Evolutionary conservation across 768 basidiomycete species (phyloP).

Genomic region (Clitopilus passeckerianus): DNA sequence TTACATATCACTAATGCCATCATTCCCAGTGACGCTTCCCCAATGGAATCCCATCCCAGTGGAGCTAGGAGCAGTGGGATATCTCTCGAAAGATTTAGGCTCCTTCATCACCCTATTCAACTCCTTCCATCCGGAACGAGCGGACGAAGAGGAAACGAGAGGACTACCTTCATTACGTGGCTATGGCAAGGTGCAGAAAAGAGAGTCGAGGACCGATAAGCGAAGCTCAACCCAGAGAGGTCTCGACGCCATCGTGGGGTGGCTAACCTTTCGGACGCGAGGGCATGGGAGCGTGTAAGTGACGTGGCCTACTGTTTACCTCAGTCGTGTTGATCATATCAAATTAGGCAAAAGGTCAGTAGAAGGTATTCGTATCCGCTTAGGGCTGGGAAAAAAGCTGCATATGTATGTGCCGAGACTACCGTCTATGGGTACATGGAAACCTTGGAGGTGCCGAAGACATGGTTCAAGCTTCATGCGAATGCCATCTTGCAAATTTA

Average conservation of each 20-base stretch:
- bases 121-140: slow-evolving; percentile 48
- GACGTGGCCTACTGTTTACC: neutral
- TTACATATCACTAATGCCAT: too few relatives aligned
- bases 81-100: slow-evolving; percentile 62
- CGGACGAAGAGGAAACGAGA: slow-evolving; percentile 35
- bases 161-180: slow-evolving; percentile 56
- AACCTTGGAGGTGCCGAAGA: slow-evolving; percentile 55
- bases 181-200: slow-evolving; percentile 53
- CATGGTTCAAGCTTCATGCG: slow-evolving; percentile 71
- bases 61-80: slow-evolving; percentile 70
- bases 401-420: slow-evolving; percentile 45
- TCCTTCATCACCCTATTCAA: slow-evolving; percentile 71
- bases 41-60: slow-evolving; percentile 68
- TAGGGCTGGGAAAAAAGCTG: slow-evolving; percentile 44
- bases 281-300: neutral
- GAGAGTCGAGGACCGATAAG: slow-evolving; percentile 49
- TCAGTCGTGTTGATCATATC: neutral
- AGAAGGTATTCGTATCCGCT: slow-evolving; percentile 58
- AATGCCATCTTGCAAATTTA: slow-evolving; percentile 58
- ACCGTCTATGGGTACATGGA: slow-evolving; percentile 67
- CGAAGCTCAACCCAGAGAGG: slow-evolving; percentile 56
- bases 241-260: slow-evolving; percentile 47
- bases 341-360: slow-evolving; percentile 35
- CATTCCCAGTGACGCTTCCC: slow-evolving; percentile 49
- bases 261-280: slow-evolving; percentile 39